phyloP scores from a whole-genome alignment of 176 grass and related monocot species.

The Lolium rigidum region DNA sequence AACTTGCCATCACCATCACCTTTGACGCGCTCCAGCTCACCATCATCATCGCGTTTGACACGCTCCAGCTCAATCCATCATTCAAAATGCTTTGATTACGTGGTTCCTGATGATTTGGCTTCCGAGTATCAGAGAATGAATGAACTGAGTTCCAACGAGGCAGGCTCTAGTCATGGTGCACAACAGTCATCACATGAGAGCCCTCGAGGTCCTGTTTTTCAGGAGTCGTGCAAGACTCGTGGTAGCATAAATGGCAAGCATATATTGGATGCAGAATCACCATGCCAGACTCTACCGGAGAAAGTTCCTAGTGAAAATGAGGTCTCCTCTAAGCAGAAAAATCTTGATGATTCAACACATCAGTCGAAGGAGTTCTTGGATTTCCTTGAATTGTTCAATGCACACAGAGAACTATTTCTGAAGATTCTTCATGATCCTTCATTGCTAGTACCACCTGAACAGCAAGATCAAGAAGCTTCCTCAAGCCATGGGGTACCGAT shows the following conservation, averaged over 20 bases:
- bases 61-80: conserved; percentile 61
- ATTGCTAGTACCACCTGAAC: conserved; percentile 42
- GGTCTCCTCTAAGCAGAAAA: conserved; percentile 32
- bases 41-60: conserved; percentile 4
- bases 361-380: conserved; percentile 72
- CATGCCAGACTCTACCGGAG: conserved; percentile 15
- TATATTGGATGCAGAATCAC: conserved; percentile 39
- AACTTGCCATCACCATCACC: not conserved
- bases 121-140: conserved; percentile 37
- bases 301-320: conserved; percentile 31
- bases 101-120: conserved; percentile 50
- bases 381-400: conserved; percentile 63
- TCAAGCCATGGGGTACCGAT: conserved; percentile 29
- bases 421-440: conserved; percentile 76
- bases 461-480: conserved; percentile 54
- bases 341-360: conserved; percentile 35
- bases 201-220: not conserved
- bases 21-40: conserved; percentile 11
- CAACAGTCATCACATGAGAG: conserved; percentile 14
- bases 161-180: conserved; percentile 32
- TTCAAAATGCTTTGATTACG: conserved; percentile 61
- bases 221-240: conserved; percentile 17
- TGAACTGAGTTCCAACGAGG: conserved; percentile 30
- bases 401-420: conserved; percentile 67
- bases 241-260: conserved; percentile 22